These are phyloP conservation scores for Linnemannia schmuckeri DNA, from an alignment of 192 early-diverging fungal species.

Conservation along the genomic window DNA sequence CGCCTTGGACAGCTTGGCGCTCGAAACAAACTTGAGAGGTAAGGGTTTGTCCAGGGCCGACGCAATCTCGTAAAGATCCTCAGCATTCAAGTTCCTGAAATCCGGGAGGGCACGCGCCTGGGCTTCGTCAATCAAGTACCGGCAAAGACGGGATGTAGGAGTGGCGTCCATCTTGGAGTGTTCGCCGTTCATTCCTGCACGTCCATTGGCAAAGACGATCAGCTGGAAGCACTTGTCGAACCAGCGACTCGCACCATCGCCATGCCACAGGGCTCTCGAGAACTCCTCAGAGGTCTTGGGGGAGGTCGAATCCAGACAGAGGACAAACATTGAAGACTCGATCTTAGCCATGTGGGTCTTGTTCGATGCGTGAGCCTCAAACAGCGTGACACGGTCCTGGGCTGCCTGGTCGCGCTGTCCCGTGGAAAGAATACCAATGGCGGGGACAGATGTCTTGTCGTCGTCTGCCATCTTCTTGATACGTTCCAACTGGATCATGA, in stretches of 20 bases:
- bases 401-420: conserved; percentile 68
- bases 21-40: conserved; percentile 72
- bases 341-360: conserved; percentile 72
- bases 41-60: conserved; percentile 54
- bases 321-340: conserved; percentile 81
- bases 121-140: conserved; percentile 68
- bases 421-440: conserved; percentile 69
- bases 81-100: conserved; percentile 51
- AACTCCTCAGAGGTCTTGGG: conserved; percentile 82
- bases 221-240: conserved; percentile 85
- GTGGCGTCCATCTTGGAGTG: conserved; percentile 82
- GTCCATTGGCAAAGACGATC: conserved; percentile 81
- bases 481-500: conserved; percentile 72
- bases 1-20: conserved; percentile 54
- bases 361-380: conserved; percentile 71
- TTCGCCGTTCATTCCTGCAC: conserved; percentile 73
- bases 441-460: conserved; percentile 60
- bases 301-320: conserved; percentile 80
- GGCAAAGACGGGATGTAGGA: conserved; percentile 80
- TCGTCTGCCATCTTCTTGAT: conserved; percentile 75
- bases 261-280: conserved; percentile 83
- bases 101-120: conserved; percentile 46
- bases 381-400: conserved; percentile 68
- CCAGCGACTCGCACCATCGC: conserved; percentile 88
- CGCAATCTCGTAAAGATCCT: conserved; percentile 42